A percentile compares a stretch with the other conserved stretches of the same genome.
phyloP scores from a whole-genome alignment of 169 alveolate species.

The Cystoisospora suis region DNA sequence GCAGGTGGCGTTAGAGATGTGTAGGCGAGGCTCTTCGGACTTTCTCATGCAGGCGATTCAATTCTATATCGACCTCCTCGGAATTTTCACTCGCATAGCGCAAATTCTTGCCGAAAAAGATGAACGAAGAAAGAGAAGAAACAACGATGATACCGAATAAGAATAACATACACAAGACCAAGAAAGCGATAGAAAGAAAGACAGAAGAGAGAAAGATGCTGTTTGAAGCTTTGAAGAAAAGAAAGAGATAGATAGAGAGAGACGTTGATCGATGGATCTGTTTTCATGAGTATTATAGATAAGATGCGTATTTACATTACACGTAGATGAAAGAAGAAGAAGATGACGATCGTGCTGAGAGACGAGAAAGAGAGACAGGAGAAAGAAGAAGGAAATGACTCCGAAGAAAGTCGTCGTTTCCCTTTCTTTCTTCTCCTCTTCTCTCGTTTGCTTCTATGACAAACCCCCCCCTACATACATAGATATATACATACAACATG shows the following conservation, averaged over 20 bases:
- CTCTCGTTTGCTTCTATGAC: background rate
- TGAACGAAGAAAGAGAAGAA: slow-evolving; percentile 33
- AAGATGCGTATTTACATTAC: background rate
- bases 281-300: background rate
- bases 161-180: background rate
- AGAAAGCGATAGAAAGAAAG: background rate
- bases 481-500: too few relatives aligned
- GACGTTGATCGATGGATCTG: background rate
- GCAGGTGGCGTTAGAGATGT: slow-evolving; percentile 55
- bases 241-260: background rate
- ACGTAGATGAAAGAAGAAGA: background rate
- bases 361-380: background rate
- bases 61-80: slow-evolving; percentile 30
- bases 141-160: slow-evolving; percentile 1
- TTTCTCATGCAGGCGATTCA: slow-evolving; percentile 51
- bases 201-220: background rate
- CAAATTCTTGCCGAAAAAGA: slow-evolving; percentile 43
- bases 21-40: slow-evolving; percentile 28
- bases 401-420: background rate
- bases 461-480: too few relatives aligned
- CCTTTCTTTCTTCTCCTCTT: background rate
- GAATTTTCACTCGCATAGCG: slow-evolving; percentile 37
- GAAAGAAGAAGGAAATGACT: background rate
- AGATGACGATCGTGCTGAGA: background rate
- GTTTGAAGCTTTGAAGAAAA: background rate